Evolutionary conservation across 768 basidiomycete genomes (phyloP).

Genomic region (Termitomyces sp.): DNA sequence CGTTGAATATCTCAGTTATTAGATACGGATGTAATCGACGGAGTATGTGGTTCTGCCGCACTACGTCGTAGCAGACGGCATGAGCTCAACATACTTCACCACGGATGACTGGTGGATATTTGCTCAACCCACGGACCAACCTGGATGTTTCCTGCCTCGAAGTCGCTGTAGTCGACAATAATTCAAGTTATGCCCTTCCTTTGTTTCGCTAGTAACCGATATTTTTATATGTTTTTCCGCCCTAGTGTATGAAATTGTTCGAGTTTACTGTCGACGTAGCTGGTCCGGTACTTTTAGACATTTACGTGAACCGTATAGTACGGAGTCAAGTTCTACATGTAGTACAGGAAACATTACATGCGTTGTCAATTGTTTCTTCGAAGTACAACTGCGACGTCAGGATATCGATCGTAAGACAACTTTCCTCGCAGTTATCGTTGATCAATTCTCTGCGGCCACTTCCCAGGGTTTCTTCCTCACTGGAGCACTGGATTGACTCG

Average conservation of each 20-base stretch:
- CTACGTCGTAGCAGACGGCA: neutral
- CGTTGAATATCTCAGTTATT: neutral
- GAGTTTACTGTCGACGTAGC: neutral
- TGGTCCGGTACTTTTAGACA: neutral
- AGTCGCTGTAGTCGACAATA: constrained; percentile 6
- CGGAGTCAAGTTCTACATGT: neutral
- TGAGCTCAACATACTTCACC: neutral
- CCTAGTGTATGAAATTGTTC: neutral
- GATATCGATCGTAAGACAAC: neutral
- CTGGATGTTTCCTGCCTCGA: constrained; percentile 3
- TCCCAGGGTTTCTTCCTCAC: constrained; percentile 73
- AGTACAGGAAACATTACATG: neutral
- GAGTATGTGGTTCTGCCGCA: neutral
- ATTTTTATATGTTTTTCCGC: neutral
- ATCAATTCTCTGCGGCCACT: constrained; percentile 8
- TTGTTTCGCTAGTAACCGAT: neutral
- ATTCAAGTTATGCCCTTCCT: constrained; percentile 1
- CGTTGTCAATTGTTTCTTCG: neutral
- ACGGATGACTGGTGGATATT: constrained; percentile 2
- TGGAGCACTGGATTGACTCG: constrained; percentile 51
- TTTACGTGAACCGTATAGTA: neutral
- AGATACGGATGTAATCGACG: neutral
- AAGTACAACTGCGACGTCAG: neutral
- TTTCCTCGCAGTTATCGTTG: neutral
- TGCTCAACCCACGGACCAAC: constrained; percentile 1